Conservation (phyloP, 169 alveolate species). For the Plasmodium sp. region DNA sequence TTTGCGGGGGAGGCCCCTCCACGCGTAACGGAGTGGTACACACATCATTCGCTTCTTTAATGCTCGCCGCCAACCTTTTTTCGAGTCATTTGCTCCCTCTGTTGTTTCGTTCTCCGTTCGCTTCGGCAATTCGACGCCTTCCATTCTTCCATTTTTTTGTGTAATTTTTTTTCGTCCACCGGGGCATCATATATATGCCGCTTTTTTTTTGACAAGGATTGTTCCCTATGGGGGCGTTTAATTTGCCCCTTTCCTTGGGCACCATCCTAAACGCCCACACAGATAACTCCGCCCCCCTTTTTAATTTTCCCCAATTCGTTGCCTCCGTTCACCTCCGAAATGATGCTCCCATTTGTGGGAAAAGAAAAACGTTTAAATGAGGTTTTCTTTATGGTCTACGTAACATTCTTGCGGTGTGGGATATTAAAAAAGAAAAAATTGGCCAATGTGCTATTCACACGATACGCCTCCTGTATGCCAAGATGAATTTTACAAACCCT, state of each 20-base stretch:
- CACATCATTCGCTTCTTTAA: background rate
- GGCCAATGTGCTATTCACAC: background rate
- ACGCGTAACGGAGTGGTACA: background rate
- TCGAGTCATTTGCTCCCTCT: background rate
- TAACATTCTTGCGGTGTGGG: background rate
- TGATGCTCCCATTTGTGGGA: background rate
- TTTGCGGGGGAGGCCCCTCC: background rate
- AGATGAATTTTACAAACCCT: background rate
- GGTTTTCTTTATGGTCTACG: background rate
- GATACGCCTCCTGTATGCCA: background rate
- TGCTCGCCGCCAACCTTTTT: background rate
- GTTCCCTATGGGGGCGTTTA: background rate
- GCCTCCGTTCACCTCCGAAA: background rate
- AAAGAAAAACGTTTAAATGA: background rate
- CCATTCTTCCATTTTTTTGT: background rate
- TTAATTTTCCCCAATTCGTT: background rate
- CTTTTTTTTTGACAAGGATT: background rate
- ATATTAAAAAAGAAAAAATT: background rate
- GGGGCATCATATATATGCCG: background rate
- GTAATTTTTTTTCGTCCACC: background rate
- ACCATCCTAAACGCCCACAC: background rate
- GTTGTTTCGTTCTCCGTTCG: background rate
- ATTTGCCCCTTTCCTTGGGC: background rate
- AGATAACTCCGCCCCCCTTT: background rate
- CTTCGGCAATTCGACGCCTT: background rate